Evolutionary conservation across 495 filamentous ascomycete genomes (phyloP).

Genomic region (Friedmanniomyces simplex): DNA sequence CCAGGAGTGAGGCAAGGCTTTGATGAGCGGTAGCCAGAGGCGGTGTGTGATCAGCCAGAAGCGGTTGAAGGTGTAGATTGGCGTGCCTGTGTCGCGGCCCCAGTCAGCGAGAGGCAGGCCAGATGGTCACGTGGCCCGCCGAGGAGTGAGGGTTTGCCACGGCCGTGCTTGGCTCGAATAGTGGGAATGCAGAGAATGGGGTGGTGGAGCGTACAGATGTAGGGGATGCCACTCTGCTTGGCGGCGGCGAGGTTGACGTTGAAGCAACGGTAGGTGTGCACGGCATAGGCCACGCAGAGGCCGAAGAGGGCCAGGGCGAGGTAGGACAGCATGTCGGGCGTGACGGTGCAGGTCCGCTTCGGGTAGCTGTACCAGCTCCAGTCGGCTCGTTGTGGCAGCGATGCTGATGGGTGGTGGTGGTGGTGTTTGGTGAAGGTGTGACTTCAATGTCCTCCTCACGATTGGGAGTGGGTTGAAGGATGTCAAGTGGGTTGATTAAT

Average conservation of each 20-base stretch:
- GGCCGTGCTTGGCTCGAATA: too few relatives aligned
- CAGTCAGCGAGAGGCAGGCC: not conserved
- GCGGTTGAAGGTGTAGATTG: slow-evolving; percentile 30
- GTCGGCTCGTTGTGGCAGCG: not conserved
- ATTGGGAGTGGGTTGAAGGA: too few relatives aligned
- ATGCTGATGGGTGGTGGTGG: too few relatives aligned
- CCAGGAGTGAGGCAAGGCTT: slow-evolving; percentile 36
- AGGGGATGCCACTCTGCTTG: slow-evolving; percentile 31
- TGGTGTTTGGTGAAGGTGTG: too few relatives aligned
- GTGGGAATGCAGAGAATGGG: too few relatives aligned
- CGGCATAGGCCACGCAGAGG: slow-evolving; percentile 11
- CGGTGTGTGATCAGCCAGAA: slow-evolving; percentile 40
- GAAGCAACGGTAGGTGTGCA: slow-evolving; percentile 23
- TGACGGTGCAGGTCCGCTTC: too few relatives aligned
- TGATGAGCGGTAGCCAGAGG: slow-evolving; percentile 41
- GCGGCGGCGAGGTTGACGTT: slow-evolving; percentile 27
- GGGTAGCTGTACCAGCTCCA: too few relatives aligned
- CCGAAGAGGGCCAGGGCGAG: slow-evolving; percentile 6
- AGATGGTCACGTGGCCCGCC: too few relatives aligned
- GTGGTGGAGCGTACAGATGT: slow-evolving; percentile 15
- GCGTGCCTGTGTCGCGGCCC: slow-evolving; percentile 5
- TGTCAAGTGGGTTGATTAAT: too few relatives aligned
- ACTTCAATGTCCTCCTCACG: too few relatives aligned
- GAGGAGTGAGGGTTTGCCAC: too few relatives aligned
- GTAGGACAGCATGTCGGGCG: slow-evolving; percentile 14